A percentile compares a stretch with the other conserved stretches of the same genome.
Evolutionary conservation across 495 filamentous ascomycete genomes (phyloP).

Genomic region (Echria macrotheca): DNA sequence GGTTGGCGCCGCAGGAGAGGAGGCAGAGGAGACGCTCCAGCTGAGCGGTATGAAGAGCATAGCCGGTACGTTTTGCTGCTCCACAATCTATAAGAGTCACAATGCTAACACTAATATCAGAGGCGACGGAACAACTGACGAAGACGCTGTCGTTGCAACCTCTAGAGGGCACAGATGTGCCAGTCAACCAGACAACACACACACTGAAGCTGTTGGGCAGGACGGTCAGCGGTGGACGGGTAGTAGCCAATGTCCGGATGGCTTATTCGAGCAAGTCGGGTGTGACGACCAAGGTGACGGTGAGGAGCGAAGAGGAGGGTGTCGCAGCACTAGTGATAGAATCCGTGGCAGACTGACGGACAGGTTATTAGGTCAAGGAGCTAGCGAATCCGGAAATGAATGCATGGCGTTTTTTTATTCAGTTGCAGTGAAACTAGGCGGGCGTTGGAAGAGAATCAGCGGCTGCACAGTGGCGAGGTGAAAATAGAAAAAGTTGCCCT

Average conservation of each 20-base stretch:
- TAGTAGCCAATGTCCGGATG: conserved; percentile 86
- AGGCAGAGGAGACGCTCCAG: conserved; percentile 87
- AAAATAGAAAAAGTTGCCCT: too few species aligned
- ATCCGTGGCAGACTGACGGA: conserved; percentile 66
- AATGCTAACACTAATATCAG: conserved; percentile 49
- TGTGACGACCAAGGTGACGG: conserved; percentile 89
- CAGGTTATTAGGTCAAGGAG: neutral
- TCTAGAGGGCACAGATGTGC: conserved; percentile 87
- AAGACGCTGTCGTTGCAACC: conserved; percentile 86
- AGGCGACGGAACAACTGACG: conserved; percentile 87
- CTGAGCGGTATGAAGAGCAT: conserved; percentile 88
- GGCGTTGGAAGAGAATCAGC: too few species aligned
- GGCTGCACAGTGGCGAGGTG: too few species aligned
- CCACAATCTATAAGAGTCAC: neutral
- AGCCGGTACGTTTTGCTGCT: conserved; percentile 59
- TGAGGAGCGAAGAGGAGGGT: conserved; percentile 86
- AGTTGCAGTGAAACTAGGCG: conserved; percentile 9
- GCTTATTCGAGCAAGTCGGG: conserved; percentile 87
- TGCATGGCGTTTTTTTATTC: conserved; percentile 22
- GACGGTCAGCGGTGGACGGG: conserved; percentile 84
- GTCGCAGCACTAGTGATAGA: conserved; percentile 79
- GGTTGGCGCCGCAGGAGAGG: conserved; percentile 79
- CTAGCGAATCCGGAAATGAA: conserved; percentile 7
- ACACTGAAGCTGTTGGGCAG: conserved; percentile 94
- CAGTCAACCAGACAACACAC: conserved; percentile 81